phyloP scores from a whole-genome alignment of 2,329 filamentous ascomycete genomes.

The Spiromastix sp. region DNA sequence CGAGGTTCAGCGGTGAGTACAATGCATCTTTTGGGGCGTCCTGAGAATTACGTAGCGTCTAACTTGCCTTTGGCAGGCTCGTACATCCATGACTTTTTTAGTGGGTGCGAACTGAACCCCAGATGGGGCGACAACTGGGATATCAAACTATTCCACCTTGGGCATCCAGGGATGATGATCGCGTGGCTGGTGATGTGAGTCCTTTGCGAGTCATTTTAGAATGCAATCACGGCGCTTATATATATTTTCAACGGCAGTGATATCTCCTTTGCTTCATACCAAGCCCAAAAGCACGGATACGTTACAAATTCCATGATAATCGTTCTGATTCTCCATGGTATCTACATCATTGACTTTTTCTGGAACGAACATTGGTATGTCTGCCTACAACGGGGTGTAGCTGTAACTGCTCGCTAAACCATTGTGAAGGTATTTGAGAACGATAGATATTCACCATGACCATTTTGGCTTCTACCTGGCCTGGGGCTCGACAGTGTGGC shows the following conservation, averaged over 20 bases:
- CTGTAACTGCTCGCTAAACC: not conserved
- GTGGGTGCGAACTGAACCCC: slow-evolving; percentile 39
- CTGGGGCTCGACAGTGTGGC: slow-evolving; percentile 38
- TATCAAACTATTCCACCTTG: slow-evolving; percentile 40
- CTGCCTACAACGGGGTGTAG: not conserved
- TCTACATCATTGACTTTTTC: slow-evolving; percentile 42
- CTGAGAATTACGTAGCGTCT: too few relatives aligned
- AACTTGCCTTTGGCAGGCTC: slow-evolving; percentile 16
- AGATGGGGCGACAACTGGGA: slow-evolving; percentile 34
- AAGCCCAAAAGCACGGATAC: slow-evolving; percentile 33
- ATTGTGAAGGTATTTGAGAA: slow-evolving; percentile 28
- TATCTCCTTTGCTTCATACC: slow-evolving; percentile 30
- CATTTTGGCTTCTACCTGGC: slow-evolving; percentile 35
- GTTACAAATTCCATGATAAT: slow-evolving; percentile 35
- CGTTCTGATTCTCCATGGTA: slow-evolving; percentile 33
- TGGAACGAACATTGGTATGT: slow-evolving; percentile 37
- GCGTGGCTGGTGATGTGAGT: slow-evolving; percentile 37
- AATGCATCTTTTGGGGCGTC: too few relatives aligned
- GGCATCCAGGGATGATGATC: slow-evolving; percentile 39
- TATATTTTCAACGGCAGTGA: slow-evolving; percentile 21
- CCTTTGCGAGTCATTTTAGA: too few relatives aligned
- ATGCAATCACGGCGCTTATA: too few relatives aligned
- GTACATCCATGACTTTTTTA: slow-evolving; percentile 35
- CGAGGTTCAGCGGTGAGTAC: slow-evolving; percentile 29
- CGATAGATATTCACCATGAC: slow-evolving; percentile 34